Evolutionary conservation across 345 rosid genomes (phyloP), one percentile per base, ranked within the genome.

Genomic region (Aquilaria yunnanensis): DNA sequence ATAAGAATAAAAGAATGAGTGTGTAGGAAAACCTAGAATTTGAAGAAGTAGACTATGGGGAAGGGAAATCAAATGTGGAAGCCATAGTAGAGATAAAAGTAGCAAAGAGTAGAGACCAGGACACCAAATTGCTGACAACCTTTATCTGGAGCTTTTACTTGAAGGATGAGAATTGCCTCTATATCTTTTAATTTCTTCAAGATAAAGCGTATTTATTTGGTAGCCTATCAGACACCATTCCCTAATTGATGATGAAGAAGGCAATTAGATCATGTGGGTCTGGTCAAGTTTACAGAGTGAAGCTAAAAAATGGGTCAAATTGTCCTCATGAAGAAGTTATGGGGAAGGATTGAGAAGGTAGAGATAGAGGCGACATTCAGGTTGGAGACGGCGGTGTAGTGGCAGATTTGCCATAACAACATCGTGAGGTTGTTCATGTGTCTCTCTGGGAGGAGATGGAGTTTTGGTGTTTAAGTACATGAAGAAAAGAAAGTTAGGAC

Each of bases 401-500:
- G 95, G 65, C 79, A 76, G 65, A 71, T 85, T 54, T 81, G 85
- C 34, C 97, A 90, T 12, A 69, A 72, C 13, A 87, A 85, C 66
- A 81, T 90, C 10, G 80, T 90, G 59, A 90, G 81, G 46, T 61
- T 90, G 48, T 57, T 85, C 23, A 70, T 80, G 77, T 77, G 87
- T 33, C 72, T 84, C 60, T 72, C 66, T 49, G 76, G 2, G 84
- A 82, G 13, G 82, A 80, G 57, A 70, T 59, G 23, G 74, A 11
- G 63, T 85, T 32, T 33, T 90, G 51, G 92, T 82, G 50, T 87
- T 81, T n/a, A 92, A 90, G 69, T 79, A 73, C 63, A 87, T 90
- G 87, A 88, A 73, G 74, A 90, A 83, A 9, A 92, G 92, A 8
- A 90, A 92, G 65, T 74, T 90, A 46, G 87, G 90, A 11, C 16